These are phyloP conservation scores for Lepidium campestre DNA, from an alignment of 441 rosid genomes.

Conservation along the genomic window DNA sequence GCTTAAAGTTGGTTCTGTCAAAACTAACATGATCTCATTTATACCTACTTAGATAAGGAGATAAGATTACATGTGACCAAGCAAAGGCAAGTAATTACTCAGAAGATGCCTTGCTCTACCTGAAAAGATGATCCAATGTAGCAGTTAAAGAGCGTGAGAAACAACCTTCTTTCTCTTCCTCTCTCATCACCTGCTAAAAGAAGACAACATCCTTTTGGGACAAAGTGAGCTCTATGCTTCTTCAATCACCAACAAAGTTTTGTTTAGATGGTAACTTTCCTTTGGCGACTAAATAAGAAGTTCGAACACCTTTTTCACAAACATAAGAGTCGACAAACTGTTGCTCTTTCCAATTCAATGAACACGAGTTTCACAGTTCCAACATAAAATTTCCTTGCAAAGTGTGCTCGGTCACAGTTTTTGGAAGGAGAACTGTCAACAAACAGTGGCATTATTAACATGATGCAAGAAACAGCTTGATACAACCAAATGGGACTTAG, in stretches of 20 bases:
- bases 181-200: background rate
- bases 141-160: background rate
- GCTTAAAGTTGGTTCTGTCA: background rate
- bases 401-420: background rate
- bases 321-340: background rate
- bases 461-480: background rate
- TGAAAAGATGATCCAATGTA: background rate
- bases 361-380: slow-evolving; percentile 1
- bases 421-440: background rate
- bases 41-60: slow-evolving; percentile 19
- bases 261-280: background rate
- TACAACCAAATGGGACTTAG: background rate
- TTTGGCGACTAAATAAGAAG: background rate
- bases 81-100: background rate
- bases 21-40: slow-evolving; percentile 21
- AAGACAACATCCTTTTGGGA: background rate
- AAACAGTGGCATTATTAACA: background rate
- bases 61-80: slow-evolving; percentile 5
- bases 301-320: background rate
- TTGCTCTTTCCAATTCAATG: background rate
- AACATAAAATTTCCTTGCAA: background rate
- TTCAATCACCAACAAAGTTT: slow-evolving; percentile 13
- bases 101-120: background rate
- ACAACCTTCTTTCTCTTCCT: background rate
- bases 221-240: background rate